These are phyloP conservation scores for Aspergillus chevalieri DNA, from an alignment of 2,329 filamentous ascomycete genomes.

Conservation along the genomic window DNA sequence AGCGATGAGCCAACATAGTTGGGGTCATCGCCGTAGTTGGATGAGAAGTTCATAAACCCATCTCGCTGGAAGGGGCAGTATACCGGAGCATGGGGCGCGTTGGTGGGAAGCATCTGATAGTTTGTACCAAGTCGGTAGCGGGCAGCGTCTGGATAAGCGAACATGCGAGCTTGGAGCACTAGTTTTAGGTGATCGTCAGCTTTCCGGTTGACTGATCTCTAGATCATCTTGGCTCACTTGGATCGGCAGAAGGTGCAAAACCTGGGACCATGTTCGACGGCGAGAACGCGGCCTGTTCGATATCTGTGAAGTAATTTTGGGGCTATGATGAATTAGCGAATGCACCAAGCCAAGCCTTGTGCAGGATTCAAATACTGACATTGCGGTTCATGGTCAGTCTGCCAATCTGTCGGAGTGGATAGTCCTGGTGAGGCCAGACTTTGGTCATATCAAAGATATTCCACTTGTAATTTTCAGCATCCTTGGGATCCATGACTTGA, in stretches of 20 bases:
- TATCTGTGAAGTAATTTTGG: conserved; percentile 59
- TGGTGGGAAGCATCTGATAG: conserved; percentile 38
- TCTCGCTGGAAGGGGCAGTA: conserved; percentile 50
- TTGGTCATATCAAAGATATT: conserved; percentile 81
- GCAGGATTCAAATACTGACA: conserved; percentile 28
- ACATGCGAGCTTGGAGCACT: conserved; percentile 56
- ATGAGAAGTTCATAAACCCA: conserved; percentile 33
- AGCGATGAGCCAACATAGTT: conserved; percentile 44
- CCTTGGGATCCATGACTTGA: conserved; percentile 62
- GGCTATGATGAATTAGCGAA: conserved; percentile 16
- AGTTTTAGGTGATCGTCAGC: conserved; percentile 2
- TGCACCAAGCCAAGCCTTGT: neutral
- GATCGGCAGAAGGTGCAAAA: conserved; percentile 57
- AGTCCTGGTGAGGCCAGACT: conserved; percentile 69
- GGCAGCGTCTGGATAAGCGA: conserved; percentile 54
- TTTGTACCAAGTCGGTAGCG: conserved; percentile 39
- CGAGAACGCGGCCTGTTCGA: conserved; percentile 63
- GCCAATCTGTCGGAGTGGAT: conserved; percentile 69
- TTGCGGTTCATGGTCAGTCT: conserved; percentile 71
- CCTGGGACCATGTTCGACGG: conserved; percentile 61
- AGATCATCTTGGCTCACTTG: conserved; percentile 28
- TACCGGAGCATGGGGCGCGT: conserved; percentile 28
- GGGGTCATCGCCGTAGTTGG: conserved; percentile 55
- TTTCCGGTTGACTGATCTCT: conserved; percentile 4
- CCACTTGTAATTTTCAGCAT: conserved; percentile 71